Evolutionary conservation across 331 rosid species (phyloP), one percentile per base, ranked within the genome.

Genomic region (Dryas integrifolia): DNA sequence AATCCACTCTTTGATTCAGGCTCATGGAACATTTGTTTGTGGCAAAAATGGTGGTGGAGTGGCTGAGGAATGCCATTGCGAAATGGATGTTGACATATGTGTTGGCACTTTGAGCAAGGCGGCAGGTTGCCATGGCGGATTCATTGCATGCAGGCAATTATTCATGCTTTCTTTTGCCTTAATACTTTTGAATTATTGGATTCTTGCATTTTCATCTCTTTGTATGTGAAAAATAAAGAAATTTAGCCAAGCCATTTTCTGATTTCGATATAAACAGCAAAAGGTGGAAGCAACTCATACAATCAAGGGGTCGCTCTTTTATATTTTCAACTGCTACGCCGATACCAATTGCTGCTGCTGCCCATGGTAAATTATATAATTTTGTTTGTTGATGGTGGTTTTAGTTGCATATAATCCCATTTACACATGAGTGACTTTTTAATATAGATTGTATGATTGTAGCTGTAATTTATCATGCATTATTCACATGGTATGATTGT

Each of bases 71-170:
- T 89, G 84, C 74, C 75, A 92, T 61, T 95, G 98, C 81, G 97
- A 95, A 81, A 85, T 69, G 64, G 93, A 91, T 60, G 88, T 95
- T 52, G 98, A 95, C 81, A 84, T 91, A 64, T 95, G 96, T 76
- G 80, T 91, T 76, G 96, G 98, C 67, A 89, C 98, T 58, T 86
- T 91, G 65, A 95, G 98, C 79, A 94, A 91, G 79, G 97, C 96
- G 79, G 97, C 90, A 1, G 98, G 96, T 60, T 94, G 98, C 77
- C 96, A 86, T 82, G 98, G 98, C 45, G 98, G 98, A 79, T 94
- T 94, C 75, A 89, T 94, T 52, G 97, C 98, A 46, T 91, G 98
- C 98, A 94, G 98, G 97, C 84, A 84, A 71, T 51, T 44, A 3
- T 72, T 52, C 55, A 60, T 58, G 62, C 67, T 58, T 43, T 59